A percentile compares a stretch with the other conserved stretches of the same genome.
phyloP scores from a whole-genome alignment of 352 stramenopile species.

The Elongisporangium anandrum region DNA sequence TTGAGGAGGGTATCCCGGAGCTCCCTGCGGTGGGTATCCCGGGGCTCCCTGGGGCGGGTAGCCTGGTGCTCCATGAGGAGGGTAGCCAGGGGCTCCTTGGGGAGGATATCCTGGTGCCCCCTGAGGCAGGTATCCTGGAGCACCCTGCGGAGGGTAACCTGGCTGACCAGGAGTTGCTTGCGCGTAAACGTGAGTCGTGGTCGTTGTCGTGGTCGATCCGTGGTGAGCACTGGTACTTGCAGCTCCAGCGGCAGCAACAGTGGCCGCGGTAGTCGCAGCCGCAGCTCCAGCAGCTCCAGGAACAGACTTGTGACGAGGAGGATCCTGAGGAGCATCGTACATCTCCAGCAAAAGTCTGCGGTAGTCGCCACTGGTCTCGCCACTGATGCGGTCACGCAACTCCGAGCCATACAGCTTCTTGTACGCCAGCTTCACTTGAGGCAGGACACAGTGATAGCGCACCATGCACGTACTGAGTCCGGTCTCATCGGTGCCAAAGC shows the following conservation, averaged over 20 bases:
- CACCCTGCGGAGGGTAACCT: slow-evolving; percentile 2
- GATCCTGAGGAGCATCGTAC: slow-evolving; percentile 65
- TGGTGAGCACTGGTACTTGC: not conserved
- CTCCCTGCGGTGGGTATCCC: no score
- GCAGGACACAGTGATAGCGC: slow-evolving; percentile 51
- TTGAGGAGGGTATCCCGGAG: not conserved
- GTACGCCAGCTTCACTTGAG: slow-evolving; percentile 50
- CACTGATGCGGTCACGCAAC: slow-evolving; percentile 51
- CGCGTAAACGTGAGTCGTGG: not conserved
- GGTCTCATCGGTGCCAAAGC: slow-evolving; percentile 60
- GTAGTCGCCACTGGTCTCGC: slow-evolving; percentile 61
- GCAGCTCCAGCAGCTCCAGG: slow-evolving; percentile 7
- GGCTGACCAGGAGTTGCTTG: not conserved
- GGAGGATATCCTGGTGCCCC: no score
- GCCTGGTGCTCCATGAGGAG: no score
- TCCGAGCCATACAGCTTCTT: slow-evolving; percentile 53
- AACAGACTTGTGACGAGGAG: slow-evolving; percentile 7
- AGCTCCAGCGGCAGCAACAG: not conserved
- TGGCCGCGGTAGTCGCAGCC: not conserved
- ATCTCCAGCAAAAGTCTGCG: slow-evolving; percentile 55
- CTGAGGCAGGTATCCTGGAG: not conserved
- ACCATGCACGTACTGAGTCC: slow-evolving; percentile 50
- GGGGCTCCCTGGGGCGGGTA: no score
- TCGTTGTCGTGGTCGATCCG: no score
- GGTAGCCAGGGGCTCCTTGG: no score